Base-by-base conservation (phyloP, 1,139 yeast genomes). In the Suhomyces yuchorum region DNA sequence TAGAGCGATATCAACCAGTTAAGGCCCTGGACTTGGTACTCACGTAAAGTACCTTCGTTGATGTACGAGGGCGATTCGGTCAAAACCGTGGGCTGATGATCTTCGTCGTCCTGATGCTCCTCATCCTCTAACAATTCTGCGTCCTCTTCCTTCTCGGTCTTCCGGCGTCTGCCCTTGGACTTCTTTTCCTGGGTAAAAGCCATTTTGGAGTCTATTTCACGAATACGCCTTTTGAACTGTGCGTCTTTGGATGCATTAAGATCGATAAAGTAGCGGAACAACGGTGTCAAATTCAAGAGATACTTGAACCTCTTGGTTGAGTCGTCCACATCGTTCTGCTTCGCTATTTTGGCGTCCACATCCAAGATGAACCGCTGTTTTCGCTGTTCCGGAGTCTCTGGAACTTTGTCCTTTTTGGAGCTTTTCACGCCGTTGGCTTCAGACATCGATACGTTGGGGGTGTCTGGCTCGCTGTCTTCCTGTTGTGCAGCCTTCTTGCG, bases 21-120 rank as follows among this genome's bases (percentile, higher is more conserved):
- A 55, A 92, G 77, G 48, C 98, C 98, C 64, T 88, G 96, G 50
- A 92, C 79, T 68, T 92, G 98, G 66, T 92, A 87, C 15, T 87
- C 85, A 59, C 95, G 76, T 49, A 87, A 64, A 46, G 66, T 66
- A 15, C 95, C 95, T 44, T 84, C 72, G 32, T 33, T 40, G 22
- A 87, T 65, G 58, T 77, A 87, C 0, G 75, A 71, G 0, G 95
- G 95, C 48, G 84, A 76, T 56, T 85, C 87, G 2, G 82, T 75
- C 57, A 83, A 81, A 56, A 82, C 89, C 17, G 43, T 40, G 15
- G 43, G 43, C 15, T 40, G 12, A 78, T 75, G 43, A 76, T 70
- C 9, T 65, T 58, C 9, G 71, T 65, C 3, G 74, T 68, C 43
- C 32, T 40, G 43, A 17, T 67, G 66, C n/a, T 71, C 78, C 55